Percentiles rank a stretch among this genome's conserved stretches.
Evolutionary conservation across 257 asterid species (phyloP).

Genomic region (Misopates orontium): DNA sequence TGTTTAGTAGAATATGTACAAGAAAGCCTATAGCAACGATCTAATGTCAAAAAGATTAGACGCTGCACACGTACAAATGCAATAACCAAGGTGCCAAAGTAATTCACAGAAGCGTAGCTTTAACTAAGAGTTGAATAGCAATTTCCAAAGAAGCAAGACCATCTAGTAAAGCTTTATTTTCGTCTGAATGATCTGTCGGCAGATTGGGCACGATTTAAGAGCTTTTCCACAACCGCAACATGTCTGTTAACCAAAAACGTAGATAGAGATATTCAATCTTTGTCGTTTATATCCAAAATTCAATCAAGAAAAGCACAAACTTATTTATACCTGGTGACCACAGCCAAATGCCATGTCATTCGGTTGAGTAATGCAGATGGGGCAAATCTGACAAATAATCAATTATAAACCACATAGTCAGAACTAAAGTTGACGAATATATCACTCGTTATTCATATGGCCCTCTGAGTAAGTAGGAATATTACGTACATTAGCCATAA

Average conservation of each 20-base stretch:
- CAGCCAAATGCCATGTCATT: conserved; percentile 97
- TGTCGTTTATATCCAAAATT: background rate
- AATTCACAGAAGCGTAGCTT: conserved; percentile 8
- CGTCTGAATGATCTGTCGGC: conserved; percentile 60
- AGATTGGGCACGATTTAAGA: conserved; percentile 70
- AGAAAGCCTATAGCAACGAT: conserved; percentile 19
- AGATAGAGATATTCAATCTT: background rate
- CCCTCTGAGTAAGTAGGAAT: background rate
- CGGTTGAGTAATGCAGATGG: conserved; percentile 72
- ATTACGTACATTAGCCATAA: background rate
- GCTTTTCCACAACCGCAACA: conserved; percentile 80
- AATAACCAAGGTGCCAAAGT: conserved; percentile 13
- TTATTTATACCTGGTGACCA: conserved; percentile 79
- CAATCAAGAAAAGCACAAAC: conserved; percentile 1
- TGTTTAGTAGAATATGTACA: conserved; percentile 30
- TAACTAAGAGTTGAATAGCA: conserved; percentile 4
- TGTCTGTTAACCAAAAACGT: conserved; percentile 49
- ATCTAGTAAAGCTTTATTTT: conserved; percentile 81
- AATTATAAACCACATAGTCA: background rate
- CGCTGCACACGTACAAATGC: conserved; percentile 13
- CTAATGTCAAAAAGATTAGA: conserved; percentile 9
- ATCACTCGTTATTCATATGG: background rate
- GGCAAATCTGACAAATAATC: conserved; percentile 65
- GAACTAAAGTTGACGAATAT: background rate
- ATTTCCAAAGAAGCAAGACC: background rate